Base-by-base conservation (phyloP, 768 basidiomycete species). In the Rhodotorula graminis region DNA sequence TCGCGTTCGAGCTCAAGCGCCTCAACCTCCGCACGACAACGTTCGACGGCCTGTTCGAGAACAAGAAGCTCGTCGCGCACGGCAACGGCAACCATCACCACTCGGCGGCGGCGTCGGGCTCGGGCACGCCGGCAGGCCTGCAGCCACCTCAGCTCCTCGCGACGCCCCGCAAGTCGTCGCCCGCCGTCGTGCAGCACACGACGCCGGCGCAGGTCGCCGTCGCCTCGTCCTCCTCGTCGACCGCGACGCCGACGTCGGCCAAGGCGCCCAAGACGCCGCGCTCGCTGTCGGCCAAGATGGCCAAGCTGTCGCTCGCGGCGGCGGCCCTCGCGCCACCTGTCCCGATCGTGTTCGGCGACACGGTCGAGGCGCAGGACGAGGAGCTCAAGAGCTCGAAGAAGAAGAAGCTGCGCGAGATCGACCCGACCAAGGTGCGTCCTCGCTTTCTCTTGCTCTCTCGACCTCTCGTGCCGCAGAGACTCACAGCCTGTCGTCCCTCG, bases 1-100 rank as follows among this genome's bases (percentile, higher is more conserved):
- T 55, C 3, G 73, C 73, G 25, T 71, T 71, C 69, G 73, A 74
- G 53, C 37, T 74, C 58, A 74, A 71, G 59, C 49, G 73, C 18
- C 49, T 74, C 55, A 58, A 55, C 52, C 64, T 74, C 52, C 47
- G 56, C 14, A 46, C 56, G 15, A 60, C 68, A 14, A 5, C 27
- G 8, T 71, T 74, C 56, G 66, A 68, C 2, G 73, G 70, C 2
- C 23, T 74, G 3, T 74, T 74, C 55, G 73, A 74, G 42, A 2
- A 33, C 29, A 61, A 50, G 55, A 73, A 73, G 29, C 72, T 73
- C 42, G 56, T 50, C n/a, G 42, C 69, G 57, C 11, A 31, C 57
- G 29, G 16, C 8, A 0, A 33, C 5, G 27, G 31, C 37, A 18
- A 14, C 14, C 3, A 0, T 27, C 14, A 37, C 37, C 37, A 37